Evolutionary conservation across 106 monocot species (phyloP).

Genomic region (Phalaenopsis aphrodite): DNA sequence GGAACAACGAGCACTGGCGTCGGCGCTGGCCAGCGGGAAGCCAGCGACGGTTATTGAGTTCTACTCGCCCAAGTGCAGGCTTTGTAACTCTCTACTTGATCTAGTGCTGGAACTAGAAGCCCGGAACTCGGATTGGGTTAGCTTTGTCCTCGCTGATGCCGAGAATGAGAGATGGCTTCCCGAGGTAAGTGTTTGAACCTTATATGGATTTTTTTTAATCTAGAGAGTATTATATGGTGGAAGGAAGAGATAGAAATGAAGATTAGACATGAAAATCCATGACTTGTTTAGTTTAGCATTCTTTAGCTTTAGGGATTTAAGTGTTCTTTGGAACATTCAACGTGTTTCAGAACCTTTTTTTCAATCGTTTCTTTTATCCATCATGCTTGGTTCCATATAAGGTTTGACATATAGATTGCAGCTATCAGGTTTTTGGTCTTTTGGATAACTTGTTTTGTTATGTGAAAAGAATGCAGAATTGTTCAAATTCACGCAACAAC

Average conservation of each 20-base stretch:
- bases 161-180: conserved; percentile 91
- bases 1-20: conserved; percentile 80
- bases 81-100: conserved; percentile 70
- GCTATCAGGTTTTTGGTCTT: too few relatives aligned
- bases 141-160: conserved; percentile 83
- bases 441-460: too few relatives aligned
- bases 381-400: background rate
- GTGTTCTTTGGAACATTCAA: background rate
- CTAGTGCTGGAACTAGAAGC: conserved; percentile 63
- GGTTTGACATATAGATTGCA: background rate
- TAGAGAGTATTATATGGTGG: background rate
- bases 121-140: conserved; percentile 51
- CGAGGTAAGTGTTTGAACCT: conserved; percentile 41
- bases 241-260: background rate
- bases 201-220: background rate
- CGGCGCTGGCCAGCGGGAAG: conserved; percentile 71
- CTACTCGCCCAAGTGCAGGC: conserved; percentile 85
- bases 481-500: too few relatives aligned
- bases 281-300: background rate
- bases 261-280: background rate
- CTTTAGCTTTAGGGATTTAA: background rate
- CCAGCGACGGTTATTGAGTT: conserved; percentile 89
- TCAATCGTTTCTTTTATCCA: background rate
- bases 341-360: background rate
- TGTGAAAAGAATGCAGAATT: too few relatives aligned